Percentiles rank a stretch among this genome's conserved stretches.
Evolutionary conservation across 2,329 filamentous ascomycete genomes (phyloP).

Genomic region (Botrytis byssoidea): DNA sequence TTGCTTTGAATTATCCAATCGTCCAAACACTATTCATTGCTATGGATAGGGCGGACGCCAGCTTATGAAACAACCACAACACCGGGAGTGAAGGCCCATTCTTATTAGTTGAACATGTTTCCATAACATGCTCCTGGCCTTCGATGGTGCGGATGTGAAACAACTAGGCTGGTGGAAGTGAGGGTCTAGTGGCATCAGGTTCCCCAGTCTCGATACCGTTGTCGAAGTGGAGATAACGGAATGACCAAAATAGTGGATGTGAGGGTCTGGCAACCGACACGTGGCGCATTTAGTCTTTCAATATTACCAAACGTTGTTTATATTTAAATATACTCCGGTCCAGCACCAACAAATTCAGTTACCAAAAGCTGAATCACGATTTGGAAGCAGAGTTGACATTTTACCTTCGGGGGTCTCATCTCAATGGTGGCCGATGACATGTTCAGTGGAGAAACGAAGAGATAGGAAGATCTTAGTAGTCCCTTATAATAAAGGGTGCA

Average conservation of each 20-base stretch:
- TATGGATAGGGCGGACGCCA: not conserved
- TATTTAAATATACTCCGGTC: not conserved
- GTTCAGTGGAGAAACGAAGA: not conserved
- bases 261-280: constrained; percentile 8
- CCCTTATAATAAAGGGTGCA: not conserved
- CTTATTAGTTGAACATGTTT: not conserved
- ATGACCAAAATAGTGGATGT: constrained; percentile 1
- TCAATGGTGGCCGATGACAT: not conserved
- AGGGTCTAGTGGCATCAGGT: not conserved
- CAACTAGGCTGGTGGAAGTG: not conserved
- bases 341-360: not conserved
- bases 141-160: not conserved
- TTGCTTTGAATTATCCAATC: not conserved
- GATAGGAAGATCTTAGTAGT: not conserved
- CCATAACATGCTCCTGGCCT: not conserved
- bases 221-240: not conserved
- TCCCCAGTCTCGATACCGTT: not conserved
- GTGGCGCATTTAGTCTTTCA: not conserved
- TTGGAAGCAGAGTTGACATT: too few relatives aligned
- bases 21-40: not conserved
- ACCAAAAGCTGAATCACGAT: not conserved
- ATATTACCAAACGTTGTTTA: not conserved
- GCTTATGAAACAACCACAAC: not conserved
- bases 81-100: not conserved
- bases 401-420: too few relatives aligned